A percentile compares a stretch with the other conserved stretches of the same genome.
Evolutionary conservation across 257 asterid genomes (phyloP).

Genomic region (Lavandula angustifolia): DNA sequence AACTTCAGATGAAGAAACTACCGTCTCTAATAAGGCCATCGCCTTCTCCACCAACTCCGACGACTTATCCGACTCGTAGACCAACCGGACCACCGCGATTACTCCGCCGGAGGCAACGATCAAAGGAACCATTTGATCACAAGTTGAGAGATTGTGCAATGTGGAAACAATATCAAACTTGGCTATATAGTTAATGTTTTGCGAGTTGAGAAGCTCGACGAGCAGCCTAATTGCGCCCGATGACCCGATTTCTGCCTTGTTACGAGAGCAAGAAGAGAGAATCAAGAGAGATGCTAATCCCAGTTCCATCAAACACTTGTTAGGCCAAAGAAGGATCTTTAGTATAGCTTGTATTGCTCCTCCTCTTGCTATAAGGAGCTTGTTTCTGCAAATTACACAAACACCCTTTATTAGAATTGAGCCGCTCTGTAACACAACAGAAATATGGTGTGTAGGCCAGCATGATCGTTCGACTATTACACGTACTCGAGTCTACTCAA

Average conservation of each 20-base stretch:
- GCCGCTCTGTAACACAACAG: too few species aligned
- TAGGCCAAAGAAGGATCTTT: constrained; percentile 52
- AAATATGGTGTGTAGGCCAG: too few species aligned
- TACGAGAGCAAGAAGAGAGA: constrained; percentile 65
- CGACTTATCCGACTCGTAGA: constrained; percentile 44
- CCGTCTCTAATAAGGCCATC: constrained; percentile 51
- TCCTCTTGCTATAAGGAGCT: constrained; percentile 50
- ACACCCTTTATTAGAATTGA: background rate
- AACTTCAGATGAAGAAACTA: constrained; percentile 51
- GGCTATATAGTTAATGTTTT: constrained; percentile 47
- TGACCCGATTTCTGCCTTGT: constrained; percentile 62
- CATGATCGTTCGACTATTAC: too few species aligned
- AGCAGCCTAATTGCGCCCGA: constrained; percentile 61
- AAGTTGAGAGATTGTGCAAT: constrained; percentile 66
- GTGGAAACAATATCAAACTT: constrained; percentile 64
- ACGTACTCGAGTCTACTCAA: too few species aligned
- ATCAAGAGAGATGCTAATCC: constrained; percentile 62
- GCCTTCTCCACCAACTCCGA: constrained; percentile 66
- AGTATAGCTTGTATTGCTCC: constrained; percentile 61
- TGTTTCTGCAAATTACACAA: constrained; percentile 56
- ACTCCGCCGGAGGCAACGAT: constrained; percentile 52
- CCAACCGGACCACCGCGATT: constrained; percentile 41
- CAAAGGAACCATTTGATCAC: constrained; percentile 43
- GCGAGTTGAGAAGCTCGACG: constrained; percentile 42
- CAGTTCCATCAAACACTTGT: constrained; percentile 46